Conservation (phyloP, 2,329 filamentous ascomycete genomes). For the Akanthomyces lecanii region DNA sequence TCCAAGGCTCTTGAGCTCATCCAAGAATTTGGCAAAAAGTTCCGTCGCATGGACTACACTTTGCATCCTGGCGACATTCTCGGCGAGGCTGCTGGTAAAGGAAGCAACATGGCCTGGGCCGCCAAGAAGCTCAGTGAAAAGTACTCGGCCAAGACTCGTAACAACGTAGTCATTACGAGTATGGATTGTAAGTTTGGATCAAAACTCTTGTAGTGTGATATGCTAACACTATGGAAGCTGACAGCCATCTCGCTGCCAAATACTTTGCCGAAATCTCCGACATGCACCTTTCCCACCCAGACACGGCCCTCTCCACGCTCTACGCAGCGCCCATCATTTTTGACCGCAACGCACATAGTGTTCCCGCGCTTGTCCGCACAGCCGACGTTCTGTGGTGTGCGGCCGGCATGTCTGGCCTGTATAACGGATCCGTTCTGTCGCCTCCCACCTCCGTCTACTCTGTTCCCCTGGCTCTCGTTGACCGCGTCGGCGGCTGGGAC, state of each 20-base stretch:
- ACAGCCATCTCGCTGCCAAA: conserved; percentile 64
- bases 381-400: conserved; percentile 70
- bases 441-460: conserved; percentile 74
- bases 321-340: conserved; percentile 71
- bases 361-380: conserved; percentile 64
- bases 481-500: conserved; percentile 69
- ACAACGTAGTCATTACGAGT: conserved; percentile 64
- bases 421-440: conserved; percentile 58
- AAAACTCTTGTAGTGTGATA: not conserved
- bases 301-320: conserved; percentile 58
- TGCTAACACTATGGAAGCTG: conserved; percentile 43
- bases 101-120: conserved; percentile 70
- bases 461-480: conserved; percentile 60
- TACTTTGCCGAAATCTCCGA: conserved; percentile 63
- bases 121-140: conserved; percentile 61
- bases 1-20: conserved; percentile 59
- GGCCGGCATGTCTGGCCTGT: conserved; percentile 65
- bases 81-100: conserved; percentile 68
- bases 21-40: conserved; percentile 60
- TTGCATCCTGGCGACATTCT: conserved; percentile 62
- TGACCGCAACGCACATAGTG: conserved; percentile 66
- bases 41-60: conserved; percentile 63
- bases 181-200: conserved; percentile 60
- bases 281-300: conserved; percentile 57
- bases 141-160: conserved; percentile 49